These are phyloP conservation scores for Microsporum canis DNA, from an alignment of 2,329 filamentous ascomycete genomes.

Conservation along the genomic window DNA sequence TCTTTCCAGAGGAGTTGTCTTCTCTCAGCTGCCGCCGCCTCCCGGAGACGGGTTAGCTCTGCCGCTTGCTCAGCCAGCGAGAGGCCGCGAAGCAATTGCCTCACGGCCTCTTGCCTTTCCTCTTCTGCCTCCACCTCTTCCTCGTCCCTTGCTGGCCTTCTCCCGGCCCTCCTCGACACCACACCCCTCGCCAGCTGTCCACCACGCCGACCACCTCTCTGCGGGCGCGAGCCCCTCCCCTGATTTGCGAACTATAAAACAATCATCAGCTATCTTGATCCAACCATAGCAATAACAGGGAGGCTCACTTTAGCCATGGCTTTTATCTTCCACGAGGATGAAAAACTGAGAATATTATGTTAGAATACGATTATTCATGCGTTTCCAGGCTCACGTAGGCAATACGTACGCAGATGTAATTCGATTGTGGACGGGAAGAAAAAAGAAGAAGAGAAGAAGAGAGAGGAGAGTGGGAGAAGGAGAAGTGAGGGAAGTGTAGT, in stretches of 20 bases:
- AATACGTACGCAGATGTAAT: background rate
- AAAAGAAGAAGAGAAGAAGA: background rate
- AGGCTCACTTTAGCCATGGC: background rate
- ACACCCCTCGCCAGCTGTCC: background rate
- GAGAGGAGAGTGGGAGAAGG: background rate
- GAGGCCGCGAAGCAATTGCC: background rate
- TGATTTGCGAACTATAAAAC: background rate
- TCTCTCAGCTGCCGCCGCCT: background rate
- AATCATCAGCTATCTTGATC: background rate
- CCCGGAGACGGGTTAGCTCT: background rate
- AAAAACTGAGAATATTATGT: background rate
- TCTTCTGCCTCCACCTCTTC: background rate
- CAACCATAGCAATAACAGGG: background rate
- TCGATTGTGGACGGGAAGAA: background rate
- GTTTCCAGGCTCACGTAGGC: background rate
- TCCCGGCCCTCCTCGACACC: background rate
- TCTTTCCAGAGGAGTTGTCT: background rate
- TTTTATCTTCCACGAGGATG: background rate
- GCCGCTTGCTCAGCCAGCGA: background rate
- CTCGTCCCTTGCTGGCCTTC: background rate
- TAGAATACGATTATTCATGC: background rate
- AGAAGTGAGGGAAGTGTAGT: background rate
- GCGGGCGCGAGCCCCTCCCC: background rate
- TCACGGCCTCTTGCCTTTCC: background rate
- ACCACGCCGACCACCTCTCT: background rate